phyloP scores from a whole-genome alignment of 2,329 filamentous ascomycete genomes.

The Hawksworthiomyces lignivorus region DNA sequence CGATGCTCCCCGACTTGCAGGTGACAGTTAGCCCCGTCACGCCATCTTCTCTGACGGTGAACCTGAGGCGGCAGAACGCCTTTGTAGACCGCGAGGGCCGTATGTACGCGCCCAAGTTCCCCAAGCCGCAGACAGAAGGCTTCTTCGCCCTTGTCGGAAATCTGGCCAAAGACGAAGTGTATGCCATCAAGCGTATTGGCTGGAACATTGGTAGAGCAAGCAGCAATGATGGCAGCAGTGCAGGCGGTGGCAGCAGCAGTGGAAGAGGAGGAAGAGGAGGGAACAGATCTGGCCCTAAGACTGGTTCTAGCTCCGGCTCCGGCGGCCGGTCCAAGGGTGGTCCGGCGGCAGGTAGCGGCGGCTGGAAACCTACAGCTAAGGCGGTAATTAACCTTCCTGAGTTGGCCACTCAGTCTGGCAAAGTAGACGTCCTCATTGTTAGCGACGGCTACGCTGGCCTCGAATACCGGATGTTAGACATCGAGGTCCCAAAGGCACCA shows the following conservation, averaged over 20 bases:
- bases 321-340: not conserved
- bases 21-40: slow-evolving; percentile 55
- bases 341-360: not conserved
- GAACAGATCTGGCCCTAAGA: not conserved
- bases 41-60: slow-evolving; percentile 52
- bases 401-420: slow-evolving; percentile 41
- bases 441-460: slow-evolving; percentile 87
- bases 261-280: not conserved
- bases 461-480: slow-evolving; percentile 40
- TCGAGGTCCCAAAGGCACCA: slow-evolving; percentile 45
- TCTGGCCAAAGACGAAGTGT: slow-evolving; percentile 60
- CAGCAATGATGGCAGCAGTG: slow-evolving; percentile 12
- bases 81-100: slow-evolving; percentile 58
- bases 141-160: slow-evolving; percentile 80
- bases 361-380: slow-evolving; percentile 41
- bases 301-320: too few relatives aligned
- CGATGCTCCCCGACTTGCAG: slow-evolving; percentile 61
- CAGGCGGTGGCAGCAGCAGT: not conserved
- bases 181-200: slow-evolving; percentile 78
- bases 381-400: slow-evolving; percentile 55
- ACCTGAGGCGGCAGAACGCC: slow-evolving; percentile 59
- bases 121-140: slow-evolving; percentile 89
- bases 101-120: slow-evolving; percentile 82
- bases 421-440: slow-evolving; percentile 65
- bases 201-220: too few relatives aligned